Evolutionary conservation across 2,329 filamentous ascomycete species (phyloP).

Genomic region (Sclerotiophoma versabilis): DNA sequence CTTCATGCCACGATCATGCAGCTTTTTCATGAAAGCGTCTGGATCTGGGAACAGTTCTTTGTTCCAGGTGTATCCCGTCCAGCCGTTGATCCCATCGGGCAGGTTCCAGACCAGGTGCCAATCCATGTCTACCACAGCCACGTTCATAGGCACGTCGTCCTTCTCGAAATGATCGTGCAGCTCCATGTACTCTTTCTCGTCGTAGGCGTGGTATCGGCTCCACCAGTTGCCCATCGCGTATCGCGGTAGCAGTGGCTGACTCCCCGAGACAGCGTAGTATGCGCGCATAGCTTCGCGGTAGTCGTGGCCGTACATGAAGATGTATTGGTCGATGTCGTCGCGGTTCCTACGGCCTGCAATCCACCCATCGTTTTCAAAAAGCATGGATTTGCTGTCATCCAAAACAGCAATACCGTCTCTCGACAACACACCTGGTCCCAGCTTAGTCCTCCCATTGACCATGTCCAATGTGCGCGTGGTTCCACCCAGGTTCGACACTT

Average conservation of each 20-base stretch:
- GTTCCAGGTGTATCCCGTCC: constrained; percentile 71
- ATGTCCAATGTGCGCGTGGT: constrained; percentile 64
- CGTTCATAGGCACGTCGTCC: constrained; percentile 62
- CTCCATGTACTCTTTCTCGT: constrained; percentile 61
- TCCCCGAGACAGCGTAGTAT: constrained; percentile 64
- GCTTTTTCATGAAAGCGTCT: constrained; percentile 56
- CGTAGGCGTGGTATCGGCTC: constrained; percentile 68
- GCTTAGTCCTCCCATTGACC: constrained; percentile 58
- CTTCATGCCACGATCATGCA: constrained; percentile 62
- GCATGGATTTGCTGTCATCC: constrained; percentile 64
- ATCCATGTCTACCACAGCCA: constrained; percentile 71
- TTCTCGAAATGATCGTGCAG: constrained; percentile 64
- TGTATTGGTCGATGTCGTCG: constrained; percentile 63
- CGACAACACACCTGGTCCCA: constrained; percentile 62
- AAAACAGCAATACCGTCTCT: constrained; percentile 60
- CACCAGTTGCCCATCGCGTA: constrained; percentile 71
- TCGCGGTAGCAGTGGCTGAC: constrained; percentile 63
- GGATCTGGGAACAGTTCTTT: constrained; percentile 65
- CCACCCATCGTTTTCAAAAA: constrained; percentile 63
- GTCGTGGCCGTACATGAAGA: constrained; percentile 66
- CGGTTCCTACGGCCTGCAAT: constrained; percentile 58
- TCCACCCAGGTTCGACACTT: constrained; percentile 53
- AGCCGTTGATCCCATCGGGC: constrained; percentile 53
- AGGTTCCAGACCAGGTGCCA: constrained; percentile 64
- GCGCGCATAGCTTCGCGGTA: constrained; percentile 62